These are phyloP conservation scores for Fraxinus latifolia DNA, from an alignment of 305 asterid genomes.

Conservation along the genomic window DNA sequence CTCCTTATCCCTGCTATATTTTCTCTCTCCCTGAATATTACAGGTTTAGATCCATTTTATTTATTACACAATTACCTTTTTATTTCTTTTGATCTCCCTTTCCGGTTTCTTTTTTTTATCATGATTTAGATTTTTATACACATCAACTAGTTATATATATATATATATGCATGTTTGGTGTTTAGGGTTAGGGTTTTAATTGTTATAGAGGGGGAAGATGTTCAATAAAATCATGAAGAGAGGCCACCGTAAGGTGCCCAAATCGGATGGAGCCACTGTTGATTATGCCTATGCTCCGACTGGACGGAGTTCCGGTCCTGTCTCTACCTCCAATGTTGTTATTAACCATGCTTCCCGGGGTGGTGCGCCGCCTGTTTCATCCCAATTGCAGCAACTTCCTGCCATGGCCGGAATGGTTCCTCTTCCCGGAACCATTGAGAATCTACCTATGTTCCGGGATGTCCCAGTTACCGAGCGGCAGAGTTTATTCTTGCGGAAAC, in stretches of 20 bases:
- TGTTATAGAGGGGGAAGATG: slow-evolving; percentile 42
- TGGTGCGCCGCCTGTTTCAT: slow-evolving; percentile 21
- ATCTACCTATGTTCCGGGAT: slow-evolving; percentile 65
- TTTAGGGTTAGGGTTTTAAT: slow-evolving; percentile 48
- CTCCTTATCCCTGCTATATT: not conserved
- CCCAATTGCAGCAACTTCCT: slow-evolving; percentile 25
- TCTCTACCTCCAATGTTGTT: slow-evolving; percentile 50
- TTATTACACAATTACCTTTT: slow-evolving; percentile 8
- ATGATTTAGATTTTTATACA: not conserved
- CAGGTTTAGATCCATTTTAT: slow-evolving; percentile 25
- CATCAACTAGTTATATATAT: slow-evolving; percentile 4
- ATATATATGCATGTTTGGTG: slow-evolving; percentile 6
- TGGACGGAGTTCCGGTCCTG: slow-evolving; percentile 41
- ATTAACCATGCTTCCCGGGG: slow-evolving; percentile 65
- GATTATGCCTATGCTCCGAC: slow-evolving; percentile 40
- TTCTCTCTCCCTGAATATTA: not conserved
- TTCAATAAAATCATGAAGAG: slow-evolving; percentile 72
- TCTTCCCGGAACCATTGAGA: slow-evolving; percentile 49
- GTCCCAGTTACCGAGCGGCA: slow-evolving; percentile 64
- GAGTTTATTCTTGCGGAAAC: slow-evolving; percentile 53
- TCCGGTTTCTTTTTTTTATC: not conserved
- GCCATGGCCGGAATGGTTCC: slow-evolving; percentile 23
- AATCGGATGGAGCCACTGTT: slow-evolving; percentile 42
- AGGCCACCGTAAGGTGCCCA: slow-evolving; percentile 68
- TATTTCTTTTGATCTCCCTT: slow-evolving; percentile 21